These are phyloP conservation scores for Cerrena zonata DNA, from an alignment of 1,284 basidiomycete species.

Conservation along the genomic window DNA sequence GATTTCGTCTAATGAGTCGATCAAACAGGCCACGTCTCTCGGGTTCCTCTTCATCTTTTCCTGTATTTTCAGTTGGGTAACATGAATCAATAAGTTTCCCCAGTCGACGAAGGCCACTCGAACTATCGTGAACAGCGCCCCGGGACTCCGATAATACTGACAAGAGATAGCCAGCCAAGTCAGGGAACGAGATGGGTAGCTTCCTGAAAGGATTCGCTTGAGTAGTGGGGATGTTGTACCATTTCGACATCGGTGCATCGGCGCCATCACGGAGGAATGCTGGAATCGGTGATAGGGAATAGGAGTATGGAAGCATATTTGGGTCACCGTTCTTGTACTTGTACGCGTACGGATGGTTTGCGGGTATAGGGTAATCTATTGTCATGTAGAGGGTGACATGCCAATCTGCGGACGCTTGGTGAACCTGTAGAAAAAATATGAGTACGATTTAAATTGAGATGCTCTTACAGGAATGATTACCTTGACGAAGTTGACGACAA, in stretches of 20 bases:
- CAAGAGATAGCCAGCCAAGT: slow-evolving; percentile 68
- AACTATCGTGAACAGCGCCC: slow-evolving; percentile 46
- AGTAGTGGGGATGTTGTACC: slow-evolving; percentile 63
- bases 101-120: slow-evolving; percentile 53
- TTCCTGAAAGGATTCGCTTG: slow-evolving; percentile 54
- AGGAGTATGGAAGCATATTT: slow-evolving; percentile 63
- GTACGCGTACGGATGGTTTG: slow-evolving; percentile 35
- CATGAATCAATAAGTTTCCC: slow-evolving; percentile 59
- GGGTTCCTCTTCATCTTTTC: slow-evolving; percentile 34
- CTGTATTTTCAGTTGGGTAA: slow-evolving; percentile 46
- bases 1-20: slow-evolving; percentile 53
- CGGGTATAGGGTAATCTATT: slow-evolving; percentile 58
- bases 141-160: slow-evolving; percentile 64
- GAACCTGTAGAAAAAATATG: slow-evolving; percentile 37
- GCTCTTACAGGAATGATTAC: slow-evolving; percentile 37
- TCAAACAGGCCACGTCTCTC: slow-evolving; percentile 44
- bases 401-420: slow-evolving; percentile 57
- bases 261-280: slow-evolving; percentile 55
- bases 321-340: slow-evolving; percentile 56
- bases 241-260: slow-evolving; percentile 59
- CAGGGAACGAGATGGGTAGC: slow-evolving; percentile 68
- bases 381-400: slow-evolving; percentile 69
- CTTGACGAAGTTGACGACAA: slow-evolving; percentile 71
- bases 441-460: not conserved
- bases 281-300: slow-evolving; percentile 53